Evolutionary conservation across 805 yeast species (phyloP).

Genomic region (Torulaspora microellipsoides): DNA sequence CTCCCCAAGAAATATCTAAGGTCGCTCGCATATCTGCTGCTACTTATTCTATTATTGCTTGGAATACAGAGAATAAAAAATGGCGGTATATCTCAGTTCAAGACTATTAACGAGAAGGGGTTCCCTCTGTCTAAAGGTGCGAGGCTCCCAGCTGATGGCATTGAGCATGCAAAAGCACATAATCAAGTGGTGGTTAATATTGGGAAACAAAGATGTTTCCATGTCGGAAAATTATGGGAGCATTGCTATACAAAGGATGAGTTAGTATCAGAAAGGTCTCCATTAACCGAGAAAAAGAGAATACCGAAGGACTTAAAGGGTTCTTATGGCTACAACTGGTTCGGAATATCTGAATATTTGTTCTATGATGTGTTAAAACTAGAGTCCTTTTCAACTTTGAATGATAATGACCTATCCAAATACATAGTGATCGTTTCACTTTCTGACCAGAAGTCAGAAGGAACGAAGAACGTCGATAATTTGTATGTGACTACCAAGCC

Average conservation of each 20-base stretch:
- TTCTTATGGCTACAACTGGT: slow-evolving; percentile 18
- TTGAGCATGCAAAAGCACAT: slow-evolving; percentile 1
- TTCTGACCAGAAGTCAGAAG: background rate
- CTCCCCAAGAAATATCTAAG: slow-evolving; percentile 11
- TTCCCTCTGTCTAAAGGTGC: background rate
- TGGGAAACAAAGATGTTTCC: slow-evolving; percentile 20
- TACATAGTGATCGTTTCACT: slow-evolving; percentile 3
- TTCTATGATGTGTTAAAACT: slow-evolving; percentile 17
- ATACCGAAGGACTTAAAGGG: slow-evolving; percentile 24
- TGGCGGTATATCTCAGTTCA: background rate
- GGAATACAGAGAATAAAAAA: background rate
- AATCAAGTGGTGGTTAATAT: slow-evolving; percentile 16
- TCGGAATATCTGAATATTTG: slow-evolving; percentile 23
- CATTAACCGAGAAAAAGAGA: slow-evolving; percentile 4
- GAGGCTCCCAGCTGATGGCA: slow-evolving; percentile 7
- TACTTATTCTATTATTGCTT: slow-evolving; percentile 1
- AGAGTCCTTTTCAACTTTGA: slow-evolving; percentile 1
- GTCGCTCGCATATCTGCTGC: slow-evolving; percentile 6
- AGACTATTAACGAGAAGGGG: background rate
- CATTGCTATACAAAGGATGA: slow-evolving; percentile 9
- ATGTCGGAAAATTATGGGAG: slow-evolving; percentile 15
- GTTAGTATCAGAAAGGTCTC: background rate
- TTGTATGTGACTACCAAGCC: slow-evolving; percentile 3
- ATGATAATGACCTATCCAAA: background rate
- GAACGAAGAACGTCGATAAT: slow-evolving; percentile 2